Conservation (phyloP, 768 basidiomycete species). For the Auriscalpium microsporum region DNA sequence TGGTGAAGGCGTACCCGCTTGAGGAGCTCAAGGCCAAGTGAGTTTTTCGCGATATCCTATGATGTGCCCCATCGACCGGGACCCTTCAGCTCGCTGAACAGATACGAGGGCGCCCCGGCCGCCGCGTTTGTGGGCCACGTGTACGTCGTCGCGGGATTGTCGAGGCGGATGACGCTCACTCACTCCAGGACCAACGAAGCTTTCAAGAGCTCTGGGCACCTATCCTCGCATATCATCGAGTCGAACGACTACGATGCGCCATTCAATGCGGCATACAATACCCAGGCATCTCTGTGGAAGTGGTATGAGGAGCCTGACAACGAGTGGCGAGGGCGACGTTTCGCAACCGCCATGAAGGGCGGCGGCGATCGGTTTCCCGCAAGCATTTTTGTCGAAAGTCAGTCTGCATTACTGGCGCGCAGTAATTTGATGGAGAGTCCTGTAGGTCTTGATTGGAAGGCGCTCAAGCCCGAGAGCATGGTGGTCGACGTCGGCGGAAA, state of each 20-base stretch:
- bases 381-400: background rate
- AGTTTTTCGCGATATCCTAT: background rate
- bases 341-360: constrained; percentile 1
- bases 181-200: constrained; percentile 6
- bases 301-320: constrained; percentile 2
- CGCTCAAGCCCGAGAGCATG: constrained; percentile 18
- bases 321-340: background rate
- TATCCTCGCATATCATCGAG: background rate
- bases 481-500: constrained; percentile 36
- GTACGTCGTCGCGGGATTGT: constrained; percentile 3
- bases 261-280: background rate
- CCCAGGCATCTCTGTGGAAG: background rate
- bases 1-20: constrained; percentile 24
- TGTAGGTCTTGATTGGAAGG: constrained; percentile 29
- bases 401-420: background rate
- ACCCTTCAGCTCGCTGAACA: background rate
- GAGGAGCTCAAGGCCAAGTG: constrained; percentile 10
- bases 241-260: background rate
- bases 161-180: background rate
- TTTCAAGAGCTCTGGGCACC: background rate
- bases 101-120: constrained; percentile 11
- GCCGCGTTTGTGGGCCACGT: constrained; percentile 15
- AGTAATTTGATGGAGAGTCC: background rate
- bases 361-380: background rate
- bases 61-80: no score